phyloP scores from a whole-genome alignment of 495 filamentous ascomycete genomes.

The Hypoxylon crocopeplum region DNA sequence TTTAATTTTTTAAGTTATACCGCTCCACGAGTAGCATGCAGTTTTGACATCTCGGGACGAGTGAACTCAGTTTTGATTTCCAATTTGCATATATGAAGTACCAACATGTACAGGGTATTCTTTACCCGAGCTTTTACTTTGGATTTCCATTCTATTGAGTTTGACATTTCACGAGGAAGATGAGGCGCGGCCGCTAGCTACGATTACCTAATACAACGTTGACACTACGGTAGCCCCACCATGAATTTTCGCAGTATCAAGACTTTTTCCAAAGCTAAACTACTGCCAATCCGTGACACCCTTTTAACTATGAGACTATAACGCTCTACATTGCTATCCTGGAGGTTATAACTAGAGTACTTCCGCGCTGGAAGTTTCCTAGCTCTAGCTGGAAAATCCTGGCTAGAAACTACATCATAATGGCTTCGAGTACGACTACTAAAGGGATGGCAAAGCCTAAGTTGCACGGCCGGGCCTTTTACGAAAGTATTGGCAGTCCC shows the following conservation, averaged over 20 bases:
- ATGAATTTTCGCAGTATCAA: neutral
- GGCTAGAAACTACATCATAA: conserved; percentile 20
- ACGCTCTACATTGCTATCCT: conserved; percentile 6
- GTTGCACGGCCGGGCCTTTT: conserved; percentile 85
- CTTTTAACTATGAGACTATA: neutral
- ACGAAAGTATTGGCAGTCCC: conserved; percentile 89
- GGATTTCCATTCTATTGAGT: neutral
- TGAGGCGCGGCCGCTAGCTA: neutral
- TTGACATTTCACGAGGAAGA: neutral
- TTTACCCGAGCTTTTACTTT: too few species aligned
- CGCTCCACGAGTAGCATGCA: too few species aligned
- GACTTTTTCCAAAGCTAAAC: neutral
- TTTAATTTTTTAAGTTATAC: too few species aligned
- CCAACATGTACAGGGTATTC: too few species aligned
- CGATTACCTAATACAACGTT: neutral
- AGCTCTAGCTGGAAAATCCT: conserved; percentile 23
- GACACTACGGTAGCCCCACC: too few species aligned
- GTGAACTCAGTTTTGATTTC: too few species aligned
- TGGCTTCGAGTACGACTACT: conserved; percentile 13
- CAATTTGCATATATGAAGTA: too few species aligned
- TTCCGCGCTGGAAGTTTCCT: conserved; percentile 18
- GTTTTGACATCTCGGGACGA: too few species aligned
- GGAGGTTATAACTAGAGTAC: conserved; percentile 15
- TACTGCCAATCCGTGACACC: neutral
- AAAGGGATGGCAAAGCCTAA: conserved; percentile 54